These are phyloP conservation scores for Toxicodendron radicans DNA, from an alignment of 345 rosid species.

Conservation along the genomic window DNA sequence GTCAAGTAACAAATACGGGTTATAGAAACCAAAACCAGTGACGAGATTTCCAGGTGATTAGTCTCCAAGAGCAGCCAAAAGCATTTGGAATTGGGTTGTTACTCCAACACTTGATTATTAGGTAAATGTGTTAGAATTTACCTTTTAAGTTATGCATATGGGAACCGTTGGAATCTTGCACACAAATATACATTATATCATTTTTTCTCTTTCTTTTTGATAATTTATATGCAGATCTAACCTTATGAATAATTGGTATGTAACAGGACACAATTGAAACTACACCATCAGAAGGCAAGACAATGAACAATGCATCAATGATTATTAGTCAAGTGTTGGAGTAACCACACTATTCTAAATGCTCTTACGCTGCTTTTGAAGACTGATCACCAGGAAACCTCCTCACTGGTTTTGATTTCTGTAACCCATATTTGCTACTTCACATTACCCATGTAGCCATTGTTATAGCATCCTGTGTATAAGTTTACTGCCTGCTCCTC, in stretches of 20 bases:
- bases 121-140: too few relatives aligned
- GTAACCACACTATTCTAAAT: constrained; percentile 86
- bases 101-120: constrained; percentile 49
- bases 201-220: neutral
- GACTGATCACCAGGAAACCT: constrained; percentile 79
- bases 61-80: constrained; percentile 88
- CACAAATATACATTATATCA: too few relatives aligned
- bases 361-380: constrained; percentile 84
- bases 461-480: constrained; percentile 75
- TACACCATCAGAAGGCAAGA: constrained; percentile 72
- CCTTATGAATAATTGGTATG: neutral
- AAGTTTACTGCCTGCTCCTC: constrained; percentile 85
- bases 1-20: constrained; percentile 82
- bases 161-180: too few relatives aligned
- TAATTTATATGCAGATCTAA: neutral
- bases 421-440: constrained; percentile 81
- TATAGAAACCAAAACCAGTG: constrained; percentile 65
- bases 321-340: constrained; percentile 42
- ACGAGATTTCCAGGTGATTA: constrained; percentile 66
- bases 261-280: constrained; percentile 58
- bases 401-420: constrained; percentile 73
- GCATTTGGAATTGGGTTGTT: constrained; percentile 78
- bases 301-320: constrained; percentile 76
- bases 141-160: too few relatives aligned
- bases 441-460: constrained; percentile 84